Base-by-base conservation (phyloP, 164 flowering plant species). In the Macadamia tetraphylla region DNA sequence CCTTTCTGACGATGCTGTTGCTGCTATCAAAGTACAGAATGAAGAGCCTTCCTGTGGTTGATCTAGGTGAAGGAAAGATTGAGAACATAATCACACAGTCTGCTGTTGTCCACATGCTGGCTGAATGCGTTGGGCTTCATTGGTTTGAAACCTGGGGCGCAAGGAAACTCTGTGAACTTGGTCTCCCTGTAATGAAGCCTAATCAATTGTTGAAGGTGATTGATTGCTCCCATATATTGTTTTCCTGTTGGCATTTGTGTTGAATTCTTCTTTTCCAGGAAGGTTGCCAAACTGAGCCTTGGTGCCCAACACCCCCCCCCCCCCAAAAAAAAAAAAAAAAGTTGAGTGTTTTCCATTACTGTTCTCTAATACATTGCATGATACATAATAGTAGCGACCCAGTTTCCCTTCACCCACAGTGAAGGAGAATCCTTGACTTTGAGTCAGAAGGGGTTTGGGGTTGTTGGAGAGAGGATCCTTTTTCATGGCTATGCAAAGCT, bases 61-160 rank as follows among this genome's bases (percentile, higher is more conserved):
- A 93, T 76, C 75, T 82, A 43, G 93, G 93, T 32, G 92, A 82
- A 55, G 81, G 78, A 68, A 90, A 75, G 76, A 82, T 95, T 57
- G 88, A 88, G 42, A 92, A 88, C 79, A 82, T 92, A 60, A 81
- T 95, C 74, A 87, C 98, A 9, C 99, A 95, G 73, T 80, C 97
- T 63, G 84, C 91, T 65, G 99, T 95, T 42, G 87, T 95, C 67
- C 99, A 92, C 84, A 88, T 95, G 98, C 76, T 95, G 17, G 91
- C 90, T 23, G 99, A 95, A 78, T 95, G 99, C 72, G 85, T 87
- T 23, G 96, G 94, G 35, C 97, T 88, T 66, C 94, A 83, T 56
- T 95, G 99, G 99, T 95, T 95, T 73, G 96, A 95, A 63, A 83
- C 72, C 70, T 95, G 92, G 97, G 98, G 99, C 63, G 82, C 81